phyloP scores from a whole-genome alignment of 805 yeast species.

The Zygoascus ofunaensis region DNA sequence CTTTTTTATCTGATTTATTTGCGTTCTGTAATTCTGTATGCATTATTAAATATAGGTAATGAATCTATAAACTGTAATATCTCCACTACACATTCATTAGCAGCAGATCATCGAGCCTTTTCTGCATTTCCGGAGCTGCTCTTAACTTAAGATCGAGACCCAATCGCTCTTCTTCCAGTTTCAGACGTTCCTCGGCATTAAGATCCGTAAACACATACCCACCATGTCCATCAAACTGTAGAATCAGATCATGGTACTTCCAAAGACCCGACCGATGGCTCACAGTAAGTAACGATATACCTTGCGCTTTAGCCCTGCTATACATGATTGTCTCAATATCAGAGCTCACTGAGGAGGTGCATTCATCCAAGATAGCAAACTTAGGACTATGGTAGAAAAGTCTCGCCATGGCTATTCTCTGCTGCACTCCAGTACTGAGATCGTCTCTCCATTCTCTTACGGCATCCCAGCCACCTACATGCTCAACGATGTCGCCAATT shows the following conservation, averaged over 20 bases:
- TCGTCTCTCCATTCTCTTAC: constrained; percentile 83
- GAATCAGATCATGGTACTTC: constrained; percentile 77
- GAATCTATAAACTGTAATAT: no score
- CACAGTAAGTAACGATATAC: constrained; percentile 78
- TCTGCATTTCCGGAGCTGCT: constrained; percentile 56
- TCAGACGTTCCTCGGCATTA: constrained; percentile 63
- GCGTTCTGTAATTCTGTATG: no score
- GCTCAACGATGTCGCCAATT: constrained; percentile 27
- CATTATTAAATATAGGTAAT: no score
- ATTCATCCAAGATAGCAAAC: constrained; percentile 92
- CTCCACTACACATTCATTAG: no score
- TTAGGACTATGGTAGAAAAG: constrained; percentile 83
- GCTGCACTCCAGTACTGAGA: constrained; percentile 85
- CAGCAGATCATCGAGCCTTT: constrained; percentile 51
- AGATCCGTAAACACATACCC: constrained; percentile 53
- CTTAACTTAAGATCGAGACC: constrained; percentile 61
- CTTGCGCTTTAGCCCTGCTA: constrained; percentile 64
- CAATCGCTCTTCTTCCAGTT: constrained; percentile 69
- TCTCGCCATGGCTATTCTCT: constrained; percentile 86
- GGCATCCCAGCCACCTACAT: constrained; percentile 52
- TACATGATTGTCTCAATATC: constrained; percentile 88
- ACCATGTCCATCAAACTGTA: constrained; percentile 83
- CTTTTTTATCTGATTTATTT: no score
- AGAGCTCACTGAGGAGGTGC: constrained; percentile 89
- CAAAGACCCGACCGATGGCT: constrained; percentile 89